Base-by-base conservation (phyloP, 2,329 filamentous ascomycete species). In the Graphilbum sp. region DNA sequence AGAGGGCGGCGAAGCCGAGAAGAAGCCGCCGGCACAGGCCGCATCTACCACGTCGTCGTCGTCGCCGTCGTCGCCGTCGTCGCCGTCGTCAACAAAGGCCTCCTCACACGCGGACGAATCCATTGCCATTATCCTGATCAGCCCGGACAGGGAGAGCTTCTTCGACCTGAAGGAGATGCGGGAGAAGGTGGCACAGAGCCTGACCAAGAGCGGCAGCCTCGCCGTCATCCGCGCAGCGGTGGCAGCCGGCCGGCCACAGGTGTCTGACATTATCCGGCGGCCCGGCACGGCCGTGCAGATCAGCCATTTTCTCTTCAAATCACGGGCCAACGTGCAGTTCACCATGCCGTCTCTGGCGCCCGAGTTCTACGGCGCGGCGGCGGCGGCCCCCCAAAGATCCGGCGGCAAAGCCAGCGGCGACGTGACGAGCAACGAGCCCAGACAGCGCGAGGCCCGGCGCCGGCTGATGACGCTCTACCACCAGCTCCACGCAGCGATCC, bases 261-360 rank as follows among this genome's bases (percentile, higher is more conserved):
- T 79, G 41, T 71, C 74, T 15, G 79, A 90, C 42, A 77, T 98
- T 41, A 71, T 86, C 1, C 41, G 41, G 17, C 39, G 44, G 5
- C 82, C 86, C 0, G 82, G 80, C 19, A 82, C 40, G 8, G 42
- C 43, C 7, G 40, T 79, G 15, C 76, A 80, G 24, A 63, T 96
- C 37, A 78, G 80, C 47, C 90, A 98, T 62, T 98, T 96, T 52
- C 61, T 98, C 16, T 98, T 94, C 67, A 98, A 96, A 58, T 94
- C 84, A 15, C 74, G 84, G 42, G 77, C 79, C 17, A 94, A 98
- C 49, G 90, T 98, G 21, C 92, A 98, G 55, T 98, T 95, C 57
- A 80, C 75, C 47, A 94, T 93, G 84, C 81, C 87, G 2, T 76
- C 82, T 0, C 79, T 85, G 43, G 66, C 74, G 10, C 79, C 83